Conservation (phyloP, 228 moss, liverwort and hornwort species). For the Sphagnum magellanicum region DNA sequence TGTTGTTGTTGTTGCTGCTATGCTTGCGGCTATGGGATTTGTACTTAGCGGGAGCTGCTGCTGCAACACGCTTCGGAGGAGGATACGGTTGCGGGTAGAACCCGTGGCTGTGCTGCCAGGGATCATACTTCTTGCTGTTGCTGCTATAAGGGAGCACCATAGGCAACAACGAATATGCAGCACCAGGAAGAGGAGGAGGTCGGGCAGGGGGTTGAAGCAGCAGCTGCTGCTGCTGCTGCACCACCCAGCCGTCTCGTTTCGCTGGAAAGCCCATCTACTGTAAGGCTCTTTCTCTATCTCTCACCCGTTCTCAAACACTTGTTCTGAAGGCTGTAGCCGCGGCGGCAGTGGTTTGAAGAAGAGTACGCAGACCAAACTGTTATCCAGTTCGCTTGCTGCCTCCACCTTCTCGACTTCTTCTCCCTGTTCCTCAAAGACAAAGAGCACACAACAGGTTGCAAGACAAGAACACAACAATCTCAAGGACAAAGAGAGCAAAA, state of each 20-base stretch:
- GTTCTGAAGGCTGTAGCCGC: conserved; percentile 33
- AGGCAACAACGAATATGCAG: background rate
- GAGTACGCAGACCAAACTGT: conserved; percentile 47
- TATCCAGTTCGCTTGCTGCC: conserved; percentile 72
- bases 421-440: background rate
- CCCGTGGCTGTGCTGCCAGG: conserved; percentile 1
- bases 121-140: conserved; percentile 3
- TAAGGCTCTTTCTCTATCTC: conserved; percentile 8
- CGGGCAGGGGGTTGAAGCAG: too few relatives aligned
- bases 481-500: background rate
- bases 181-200: too few relatives aligned
- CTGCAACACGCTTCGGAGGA: conserved; percentile 24
- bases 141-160: background rate
- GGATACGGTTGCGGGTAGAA: conserved; percentile 16
- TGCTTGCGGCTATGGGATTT: conserved; percentile 41
- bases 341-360: conserved; percentile 37
- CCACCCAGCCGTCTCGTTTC: conserved; percentile 47
- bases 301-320: conserved; percentile 76
- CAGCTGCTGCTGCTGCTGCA: background rate
- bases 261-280: conserved; percentile 66
- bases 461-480: background rate
- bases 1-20: conserved; percentile 21
- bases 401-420: conserved; percentile 36
- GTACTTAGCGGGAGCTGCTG: conserved; percentile 39
- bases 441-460: conserved; percentile 5